Conservation (phyloP, 108 stramenopile species). For the Cyclotella sp. region DNA sequence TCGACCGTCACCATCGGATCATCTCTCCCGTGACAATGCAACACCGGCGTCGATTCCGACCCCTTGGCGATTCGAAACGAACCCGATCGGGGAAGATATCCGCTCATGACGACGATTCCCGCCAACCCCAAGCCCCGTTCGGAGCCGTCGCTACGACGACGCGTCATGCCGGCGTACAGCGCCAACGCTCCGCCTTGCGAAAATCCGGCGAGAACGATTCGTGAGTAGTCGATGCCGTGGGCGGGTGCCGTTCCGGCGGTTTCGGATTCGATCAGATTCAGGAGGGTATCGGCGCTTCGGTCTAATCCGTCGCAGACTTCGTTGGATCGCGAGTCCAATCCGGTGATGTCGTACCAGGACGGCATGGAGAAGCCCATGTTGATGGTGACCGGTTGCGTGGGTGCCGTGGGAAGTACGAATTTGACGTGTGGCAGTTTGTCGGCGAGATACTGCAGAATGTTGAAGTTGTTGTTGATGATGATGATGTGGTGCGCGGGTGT, state of each 20-base stretch:
- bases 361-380: conserved; percentile 93
- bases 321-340: conserved; percentile 75
- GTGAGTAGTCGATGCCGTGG: conserved; percentile 25
- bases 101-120: conserved; percentile 62
- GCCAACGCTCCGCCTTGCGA: conserved; percentile 70
- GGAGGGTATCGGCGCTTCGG: conserved; percentile 27
- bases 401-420: conserved; percentile 93
- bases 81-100: conserved; percentile 60
- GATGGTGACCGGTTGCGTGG: conserved; percentile 90
- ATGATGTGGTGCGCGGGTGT: no score
- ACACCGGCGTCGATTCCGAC: conserved; percentile 51
- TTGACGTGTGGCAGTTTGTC: conserved; percentile 52
- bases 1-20: conserved; percentile 59
- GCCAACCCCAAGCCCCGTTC: conserved; percentile 39
- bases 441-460: conserved; percentile 30
- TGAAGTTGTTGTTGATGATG: not conserved
- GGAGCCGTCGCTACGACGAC: conserved; percentile 29
- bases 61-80: conserved; percentile 48
- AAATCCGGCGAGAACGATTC: conserved; percentile 72
- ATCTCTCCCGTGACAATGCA: conserved; percentile 66
- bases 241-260: conserved; percentile 28
- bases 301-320: conserved; percentile 68
- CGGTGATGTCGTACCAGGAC: conserved; percentile 93
- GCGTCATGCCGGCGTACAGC: conserved; percentile 64
- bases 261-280: conserved; percentile 35